Conservation (phyloP, 768 basidiomycete species). For the Butyriboletus loyo region DNA sequence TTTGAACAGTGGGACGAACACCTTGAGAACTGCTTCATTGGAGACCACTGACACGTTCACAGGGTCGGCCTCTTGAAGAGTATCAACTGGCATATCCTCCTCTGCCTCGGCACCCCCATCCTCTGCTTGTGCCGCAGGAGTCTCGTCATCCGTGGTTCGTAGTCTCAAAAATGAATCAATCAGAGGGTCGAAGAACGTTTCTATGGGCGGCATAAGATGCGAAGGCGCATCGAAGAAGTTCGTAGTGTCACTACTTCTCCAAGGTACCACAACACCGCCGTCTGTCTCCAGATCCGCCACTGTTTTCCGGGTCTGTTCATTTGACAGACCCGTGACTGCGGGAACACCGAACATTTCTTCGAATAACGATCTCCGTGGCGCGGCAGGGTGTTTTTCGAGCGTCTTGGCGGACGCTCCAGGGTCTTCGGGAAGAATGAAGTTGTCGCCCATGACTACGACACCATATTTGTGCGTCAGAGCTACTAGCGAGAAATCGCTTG, state of each 20-base stretch:
- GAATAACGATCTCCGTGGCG: constrained; percentile 62
- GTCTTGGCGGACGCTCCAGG: constrained; percentile 42
- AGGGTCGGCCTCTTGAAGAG: constrained; percentile 13
- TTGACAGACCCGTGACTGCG: constrained; percentile 46
- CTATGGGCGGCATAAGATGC: constrained; percentile 74
- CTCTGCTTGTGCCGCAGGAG: constrained; percentile 11
- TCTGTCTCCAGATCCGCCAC: constrained; percentile 12
- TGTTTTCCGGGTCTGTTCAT: constrained; percentile 16
- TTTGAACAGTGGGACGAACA: constrained; percentile 64
- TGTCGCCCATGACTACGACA: constrained; percentile 67
- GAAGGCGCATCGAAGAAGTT: constrained; percentile 65
- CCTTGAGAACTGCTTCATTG: constrained; percentile 52
- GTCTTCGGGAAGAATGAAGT: constrained; percentile 38
- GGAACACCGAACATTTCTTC: constrained; percentile 89
- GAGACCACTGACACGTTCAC: constrained; percentile 36
- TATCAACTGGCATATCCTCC: constrained; percentile 44
- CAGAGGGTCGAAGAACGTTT: constrained; percentile 65
- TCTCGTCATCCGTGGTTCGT: constrained; percentile 24
- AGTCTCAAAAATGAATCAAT: constrained; percentile 46
- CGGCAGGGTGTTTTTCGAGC: constrained; percentile 28
- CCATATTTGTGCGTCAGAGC: constrained; percentile 69
- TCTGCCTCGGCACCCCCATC: constrained; percentile 35
- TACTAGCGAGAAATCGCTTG: constrained; percentile 52
- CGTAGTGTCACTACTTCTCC: constrained; percentile 42
- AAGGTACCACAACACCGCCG: constrained; percentile 23